phyloP scores from a whole-genome alignment of 331 rosid species.

The Malus hybrid region DNA sequence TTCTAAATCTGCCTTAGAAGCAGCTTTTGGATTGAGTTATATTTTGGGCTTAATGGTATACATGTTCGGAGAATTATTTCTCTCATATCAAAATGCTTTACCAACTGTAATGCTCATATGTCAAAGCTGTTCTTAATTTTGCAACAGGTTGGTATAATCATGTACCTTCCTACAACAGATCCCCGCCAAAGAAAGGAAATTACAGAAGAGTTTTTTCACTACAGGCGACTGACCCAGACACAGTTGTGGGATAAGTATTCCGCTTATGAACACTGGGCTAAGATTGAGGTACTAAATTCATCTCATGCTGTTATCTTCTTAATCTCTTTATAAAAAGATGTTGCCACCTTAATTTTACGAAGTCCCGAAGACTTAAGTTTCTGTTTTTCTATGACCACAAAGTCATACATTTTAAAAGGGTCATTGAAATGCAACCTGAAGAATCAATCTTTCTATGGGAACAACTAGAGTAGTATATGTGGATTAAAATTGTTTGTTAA shows the following conservation, averaged over 20 bases:
- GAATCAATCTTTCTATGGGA: background rate
- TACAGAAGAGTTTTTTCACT: constrained; percentile 92
- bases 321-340: background rate
- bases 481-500: background rate
- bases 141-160: constrained; percentile 91
- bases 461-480: background rate
- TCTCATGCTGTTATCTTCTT: background rate
- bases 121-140: constrained; percentile 12
- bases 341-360: background rate
- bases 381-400: background rate
- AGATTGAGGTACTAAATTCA: constrained; percentile 64
- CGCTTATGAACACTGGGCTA: constrained; percentile 96
- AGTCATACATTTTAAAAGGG: background rate
- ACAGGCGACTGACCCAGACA: constrained; percentile 51
- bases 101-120: background rate
- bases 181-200: constrained; percentile 86
- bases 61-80: background rate
- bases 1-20: background rate
- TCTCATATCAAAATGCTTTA: background rate
- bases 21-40: background rate
- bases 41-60: background rate
- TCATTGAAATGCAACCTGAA: background rate
- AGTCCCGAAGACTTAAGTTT: background rate
- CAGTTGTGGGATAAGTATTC: constrained; percentile 70
- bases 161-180: constrained; percentile 90